Percentiles rank a stretch among this genome's conserved stretches.
Evolutionary conservation across 352 stramenopile species (phyloP).

Genomic region (Globisporangium canariense): DNA sequence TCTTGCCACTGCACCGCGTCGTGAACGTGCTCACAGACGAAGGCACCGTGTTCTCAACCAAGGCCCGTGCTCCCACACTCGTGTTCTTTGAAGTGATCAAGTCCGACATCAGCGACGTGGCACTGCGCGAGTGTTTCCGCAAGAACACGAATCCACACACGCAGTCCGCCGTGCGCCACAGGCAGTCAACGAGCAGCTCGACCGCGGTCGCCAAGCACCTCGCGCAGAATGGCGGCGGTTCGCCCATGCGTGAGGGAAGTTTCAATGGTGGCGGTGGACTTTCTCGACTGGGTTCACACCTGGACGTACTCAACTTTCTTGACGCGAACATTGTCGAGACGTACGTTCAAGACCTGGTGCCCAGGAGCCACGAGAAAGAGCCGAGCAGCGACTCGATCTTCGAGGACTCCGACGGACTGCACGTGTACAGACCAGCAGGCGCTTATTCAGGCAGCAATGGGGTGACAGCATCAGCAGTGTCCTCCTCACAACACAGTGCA

Average conservation of each 20-base stretch:
- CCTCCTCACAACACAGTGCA: conserved; percentile 25
- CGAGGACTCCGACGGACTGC: conserved; percentile 34
- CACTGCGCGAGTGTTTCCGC: conserved; percentile 22
- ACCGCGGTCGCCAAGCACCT: background rate
- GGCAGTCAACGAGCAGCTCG: background rate
- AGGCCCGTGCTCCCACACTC: conserved; percentile 58
- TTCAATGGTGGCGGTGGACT: conserved; percentile 3
- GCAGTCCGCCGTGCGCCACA: background rate
- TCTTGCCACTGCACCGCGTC: conserved; percentile 31
- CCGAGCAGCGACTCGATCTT: conserved; percentile 24
- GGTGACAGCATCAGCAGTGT: conserved; percentile 14
- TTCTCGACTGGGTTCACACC: conserved; percentile 18
- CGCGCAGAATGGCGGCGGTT: background rate
- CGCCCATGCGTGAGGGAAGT: background rate
- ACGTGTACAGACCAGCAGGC: conserved; percentile 5
- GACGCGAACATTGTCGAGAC: conserved; percentile 44
- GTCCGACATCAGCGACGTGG: conserved; percentile 26
- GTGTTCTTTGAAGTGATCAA: conserved; percentile 60
- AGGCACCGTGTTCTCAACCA: conserved; percentile 72
- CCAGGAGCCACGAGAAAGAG: conserved; percentile 13
- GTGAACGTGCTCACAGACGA: conserved; percentile 54
- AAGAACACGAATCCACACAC: conserved; percentile 15
- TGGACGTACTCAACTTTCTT: conserved; percentile 53
- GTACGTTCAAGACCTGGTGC: conserved; percentile 36
- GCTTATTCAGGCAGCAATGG: conserved; percentile 1